Evolutionary conservation across 306 rosid species (phyloP).

Genomic region (Casuarina glauca): DNA sequence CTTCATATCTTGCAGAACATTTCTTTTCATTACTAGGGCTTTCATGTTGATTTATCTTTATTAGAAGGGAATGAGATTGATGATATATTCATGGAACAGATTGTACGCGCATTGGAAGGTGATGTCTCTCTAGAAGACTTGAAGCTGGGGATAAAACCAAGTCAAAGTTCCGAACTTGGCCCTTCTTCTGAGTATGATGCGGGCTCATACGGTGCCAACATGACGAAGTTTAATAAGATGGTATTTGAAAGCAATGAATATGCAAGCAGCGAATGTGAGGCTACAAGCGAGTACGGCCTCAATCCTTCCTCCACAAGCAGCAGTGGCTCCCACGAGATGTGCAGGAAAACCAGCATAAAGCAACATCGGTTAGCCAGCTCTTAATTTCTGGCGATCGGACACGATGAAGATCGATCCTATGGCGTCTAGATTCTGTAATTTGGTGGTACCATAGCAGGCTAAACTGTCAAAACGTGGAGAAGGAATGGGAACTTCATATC

Average conservation of each 20-base stretch:
- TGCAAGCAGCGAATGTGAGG: conserved; percentile 62
- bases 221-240: conserved; percentile 54
- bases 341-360: conserved; percentile 15
- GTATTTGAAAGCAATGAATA: conserved; percentile 37
- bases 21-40: too few species aligned
- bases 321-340: conserved; percentile 38
- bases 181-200: conserved; percentile 41
- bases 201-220: conserved; percentile 47
- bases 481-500: too few species aligned
- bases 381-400: not conserved
- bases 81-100: conserved; percentile 34
- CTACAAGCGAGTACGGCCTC: conserved; percentile 65
- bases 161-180: conserved; percentile 35
- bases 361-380: conserved; percentile 9
- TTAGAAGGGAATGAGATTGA: not conserved
- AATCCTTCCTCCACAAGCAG: conserved; percentile 58
- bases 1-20: too few species aligned
- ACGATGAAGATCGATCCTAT: too few species aligned
- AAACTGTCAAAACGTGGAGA: too few species aligned
- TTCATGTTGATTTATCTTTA: not conserved
- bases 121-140: conserved; percentile 69
- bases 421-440: not conserved
- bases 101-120: conserved; percentile 78
- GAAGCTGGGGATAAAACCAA: conserved; percentile 50
- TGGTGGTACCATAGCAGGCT: not conserved